Evolutionary conservation across 2,329 filamentous ascomycete genomes (phyloP).

Genomic region (Fusarium brachygibbosum): DNA sequence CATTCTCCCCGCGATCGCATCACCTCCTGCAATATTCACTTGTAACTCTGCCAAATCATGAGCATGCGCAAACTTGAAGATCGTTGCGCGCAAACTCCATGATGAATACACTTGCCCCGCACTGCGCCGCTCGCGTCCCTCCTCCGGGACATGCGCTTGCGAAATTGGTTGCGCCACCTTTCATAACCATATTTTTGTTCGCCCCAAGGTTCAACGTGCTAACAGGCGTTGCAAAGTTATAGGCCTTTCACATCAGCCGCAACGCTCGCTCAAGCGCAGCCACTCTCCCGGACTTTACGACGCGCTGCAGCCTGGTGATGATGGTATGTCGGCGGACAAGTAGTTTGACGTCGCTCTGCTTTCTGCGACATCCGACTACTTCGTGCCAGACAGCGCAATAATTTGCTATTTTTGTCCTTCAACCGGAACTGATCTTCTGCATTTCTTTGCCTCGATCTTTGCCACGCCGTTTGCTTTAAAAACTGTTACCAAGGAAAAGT

Average conservation of each 20-base stretch:
- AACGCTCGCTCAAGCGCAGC: slow-evolving; percentile 83
- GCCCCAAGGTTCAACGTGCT: slow-evolving; percentile 44
- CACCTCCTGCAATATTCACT: slow-evolving; percentile 24
- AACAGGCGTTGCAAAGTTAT: slow-evolving; percentile 36
- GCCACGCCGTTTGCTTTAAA: slow-evolving; percentile 2
- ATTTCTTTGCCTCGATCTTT: slow-evolving; percentile 51
- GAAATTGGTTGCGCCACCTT: slow-evolving; percentile 22
- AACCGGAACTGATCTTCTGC: slow-evolving; percentile 48
- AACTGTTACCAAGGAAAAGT: background rate
- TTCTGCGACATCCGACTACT: slow-evolving; percentile 46
- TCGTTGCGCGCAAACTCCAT: slow-evolving; percentile 29
- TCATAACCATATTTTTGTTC: slow-evolving; percentile 2
- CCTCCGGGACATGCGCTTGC: slow-evolving; percentile 4
- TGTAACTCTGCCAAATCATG: slow-evolving; percentile 11
- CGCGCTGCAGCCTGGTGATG: slow-evolving; percentile 69
- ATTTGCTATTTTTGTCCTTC: slow-evolving; percentile 23
- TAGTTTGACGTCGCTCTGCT: slow-evolving; percentile 55
- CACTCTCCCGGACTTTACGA: slow-evolving; percentile 78
- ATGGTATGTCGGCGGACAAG: slow-evolving; percentile 73
- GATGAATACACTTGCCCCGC: slow-evolving; percentile 37
- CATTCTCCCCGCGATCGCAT: slow-evolving; percentile 35
- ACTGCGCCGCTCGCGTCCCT: slow-evolving; percentile 18
- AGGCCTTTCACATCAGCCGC: slow-evolving; percentile 66
- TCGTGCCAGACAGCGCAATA: slow-evolving; percentile 33
- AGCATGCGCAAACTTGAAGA: slow-evolving; percentile 1